A percentile compares a stretch with the other conserved stretches of the same genome.
Conservation (phyloP, 140 eudicot species). For the Bidens hawaiensis region DNA sequence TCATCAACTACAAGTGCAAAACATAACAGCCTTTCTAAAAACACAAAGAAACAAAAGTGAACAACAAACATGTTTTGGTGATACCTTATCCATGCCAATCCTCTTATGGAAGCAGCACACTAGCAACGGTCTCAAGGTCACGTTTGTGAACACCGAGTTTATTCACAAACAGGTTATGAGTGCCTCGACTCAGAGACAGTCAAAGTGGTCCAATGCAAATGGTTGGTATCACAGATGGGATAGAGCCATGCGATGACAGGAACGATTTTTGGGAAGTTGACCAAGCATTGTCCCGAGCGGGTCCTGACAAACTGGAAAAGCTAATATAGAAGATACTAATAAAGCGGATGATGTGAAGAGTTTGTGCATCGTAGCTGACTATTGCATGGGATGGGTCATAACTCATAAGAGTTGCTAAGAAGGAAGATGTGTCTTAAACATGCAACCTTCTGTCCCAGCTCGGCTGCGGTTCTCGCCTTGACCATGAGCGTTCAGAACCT, state of each 20-base stretch:
- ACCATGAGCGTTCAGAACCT: slow-evolving; percentile 19
- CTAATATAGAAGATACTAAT: slow-evolving; percentile 31
- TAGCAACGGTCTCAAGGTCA: too few relatives aligned
- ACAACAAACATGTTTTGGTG: not conserved
- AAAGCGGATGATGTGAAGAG: not conserved
- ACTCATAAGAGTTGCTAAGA: slow-evolving; percentile 22
- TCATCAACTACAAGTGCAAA: too few relatives aligned
- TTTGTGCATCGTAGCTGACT: too few relatives aligned
- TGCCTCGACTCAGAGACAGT: too few relatives aligned
- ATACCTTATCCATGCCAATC: slow-evolving; percentile 32
- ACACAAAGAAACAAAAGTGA: too few relatives aligned
- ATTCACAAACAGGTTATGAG: too few relatives aligned
- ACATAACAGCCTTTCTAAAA: too few relatives aligned
- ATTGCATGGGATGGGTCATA: too few relatives aligned
- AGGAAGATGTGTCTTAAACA: slow-evolving; percentile 27
- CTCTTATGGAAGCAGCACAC: slow-evolving; percentile 18
- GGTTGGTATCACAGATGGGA: slow-evolving; percentile 13
- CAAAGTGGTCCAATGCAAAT: not conserved
- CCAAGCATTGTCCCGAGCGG: too few relatives aligned
- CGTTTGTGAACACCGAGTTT: too few relatives aligned
- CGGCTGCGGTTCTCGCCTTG: slow-evolving; percentile 26
- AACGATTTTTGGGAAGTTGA: too few relatives aligned
- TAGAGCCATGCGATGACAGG: too few relatives aligned
- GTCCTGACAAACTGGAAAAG: slow-evolving; percentile 34
- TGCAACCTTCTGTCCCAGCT: slow-evolving; percentile 28